phyloP scores from a whole-genome alignment of 164 flowering plant species.

The Berberis thunbergii region DNA sequence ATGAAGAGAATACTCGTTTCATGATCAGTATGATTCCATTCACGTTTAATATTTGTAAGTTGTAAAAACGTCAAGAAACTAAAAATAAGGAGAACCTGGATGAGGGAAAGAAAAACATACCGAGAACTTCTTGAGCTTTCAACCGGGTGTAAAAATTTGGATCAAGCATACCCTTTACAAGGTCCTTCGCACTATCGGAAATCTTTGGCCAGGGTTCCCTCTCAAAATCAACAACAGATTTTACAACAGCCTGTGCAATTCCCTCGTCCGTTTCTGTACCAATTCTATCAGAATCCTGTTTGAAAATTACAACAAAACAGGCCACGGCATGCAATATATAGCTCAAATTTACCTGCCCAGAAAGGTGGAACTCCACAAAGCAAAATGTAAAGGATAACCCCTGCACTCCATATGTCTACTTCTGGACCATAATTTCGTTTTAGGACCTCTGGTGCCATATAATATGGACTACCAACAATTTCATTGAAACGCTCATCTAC shows the following conservation, averaged over 20 bases:
- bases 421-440: no score
- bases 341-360: slow-evolving; percentile 59
- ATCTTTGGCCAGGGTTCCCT: slow-evolving; percentile 92
- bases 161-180: slow-evolving; percentile 73
- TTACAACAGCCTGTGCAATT: slow-evolving; percentile 74
- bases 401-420: no score
- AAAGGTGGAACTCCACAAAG: no score
- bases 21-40: neutral
- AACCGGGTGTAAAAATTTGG: slow-evolving; percentile 58
- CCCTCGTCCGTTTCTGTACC: slow-evolving; percentile 78
- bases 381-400: no score
- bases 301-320: no score
- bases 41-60: no score
- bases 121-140: slow-evolving; percentile 70
- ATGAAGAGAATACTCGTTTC: slow-evolving; percentile 9
- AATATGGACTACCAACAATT: slow-evolving; percentile 87
- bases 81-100: no score
- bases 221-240: slow-evolving; percentile 48
- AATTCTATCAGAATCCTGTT: neutral
- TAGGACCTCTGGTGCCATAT: slow-evolving; percentile 22
- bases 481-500: slow-evolving; percentile 68
- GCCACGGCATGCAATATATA: neutral
- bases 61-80: no score
- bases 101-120: slow-evolving; percentile 20
- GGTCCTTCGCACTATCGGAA: slow-evolving; percentile 67